Base-by-base conservation (phyloP, 805 yeast genomes). In the Brettanomyces bruxellensis region DNA sequence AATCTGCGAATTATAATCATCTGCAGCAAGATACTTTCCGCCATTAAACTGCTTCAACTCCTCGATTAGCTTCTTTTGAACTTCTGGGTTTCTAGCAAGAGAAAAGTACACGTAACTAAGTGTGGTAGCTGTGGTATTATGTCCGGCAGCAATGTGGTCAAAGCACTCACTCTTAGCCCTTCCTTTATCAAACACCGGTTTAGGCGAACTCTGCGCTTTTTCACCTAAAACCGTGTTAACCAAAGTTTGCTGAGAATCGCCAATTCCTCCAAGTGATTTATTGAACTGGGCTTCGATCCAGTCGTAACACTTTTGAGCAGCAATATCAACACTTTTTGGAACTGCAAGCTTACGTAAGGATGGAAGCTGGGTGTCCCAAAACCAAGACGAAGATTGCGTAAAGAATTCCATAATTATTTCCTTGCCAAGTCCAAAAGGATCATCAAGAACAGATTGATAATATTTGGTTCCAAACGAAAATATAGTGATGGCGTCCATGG, bases 141-240 rank as follows among this genome's bases (percentile, higher is more conserved):
- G 89, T 3, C 90, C 90, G 0, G 90, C 90, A 41, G 83, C 81
- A 36, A 82, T 70, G 57, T 83, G 86, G 55, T 83, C 90, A 40
- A 75, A 70, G 25, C 70, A 57, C 51, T 76, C 81, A 34, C 75
- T 65, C n/a, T 70, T 71, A 11, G 73, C 69, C 8, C 64, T 46
- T n/a, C 30, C 3, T 8, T 41, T 34, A 39, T 54, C 56, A 32
- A 56, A 58, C 22, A 49, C 38, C 37, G 45, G 23, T 40, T 25
- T 42, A 50, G 55, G 32, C 51, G 44, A 3, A 49, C 55, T 24
- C 34, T 38, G 48, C 7, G 22, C 24, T 25, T 25, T 25, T 13
- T 47, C 38, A 1, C 47, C 47, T 12, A 59, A 45, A n/a, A 62
- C 51, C 7, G 57, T 55, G 13, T 51, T 53, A 7, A 60, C 52